Conservation (phyloP, 768 basidiomycete species). For the Tylopilus rubrobrunneus region DNA sequence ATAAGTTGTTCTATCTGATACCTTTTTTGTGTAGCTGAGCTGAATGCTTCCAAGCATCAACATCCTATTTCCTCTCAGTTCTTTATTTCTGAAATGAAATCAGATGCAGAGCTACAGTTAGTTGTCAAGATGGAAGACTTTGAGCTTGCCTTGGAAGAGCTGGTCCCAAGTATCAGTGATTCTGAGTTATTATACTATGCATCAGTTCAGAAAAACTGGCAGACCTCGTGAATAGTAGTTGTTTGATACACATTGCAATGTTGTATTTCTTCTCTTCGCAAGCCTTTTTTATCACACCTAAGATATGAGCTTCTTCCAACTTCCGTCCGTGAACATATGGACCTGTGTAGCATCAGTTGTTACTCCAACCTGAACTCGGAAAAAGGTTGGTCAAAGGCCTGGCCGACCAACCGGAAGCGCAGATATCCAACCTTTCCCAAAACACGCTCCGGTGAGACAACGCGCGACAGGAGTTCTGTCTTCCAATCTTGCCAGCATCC, state of each 20-base stretch:
- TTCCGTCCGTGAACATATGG: too few relatives aligned
- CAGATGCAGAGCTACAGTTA: slow-evolving; percentile 63
- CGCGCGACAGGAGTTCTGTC: too few relatives aligned
- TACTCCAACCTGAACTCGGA: too few relatives aligned
- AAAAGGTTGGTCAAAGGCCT: too few relatives aligned
- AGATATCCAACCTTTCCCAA: too few relatives aligned
- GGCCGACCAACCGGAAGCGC: too few relatives aligned
- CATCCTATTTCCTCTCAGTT: slow-evolving; percentile 85
- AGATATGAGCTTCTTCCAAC: too few relatives aligned
- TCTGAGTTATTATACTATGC: slow-evolving; percentile 85
- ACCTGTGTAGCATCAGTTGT: too few relatives aligned
- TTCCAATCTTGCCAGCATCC: too few relatives aligned
- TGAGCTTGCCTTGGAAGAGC: slow-evolving; percentile 58
- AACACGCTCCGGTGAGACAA: too few relatives aligned
- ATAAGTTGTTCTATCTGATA: background rate
- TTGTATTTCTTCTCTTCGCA: too few relatives aligned
- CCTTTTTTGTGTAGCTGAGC: background rate
- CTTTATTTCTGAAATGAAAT: slow-evolving; percentile 81
- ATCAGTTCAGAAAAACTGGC: slow-evolving; percentile 38
- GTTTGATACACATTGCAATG: background rate
- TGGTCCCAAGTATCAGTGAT: slow-evolving; percentile 80
- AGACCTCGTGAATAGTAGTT: background rate
- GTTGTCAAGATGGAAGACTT: slow-evolving; percentile 79
- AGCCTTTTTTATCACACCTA: too few relatives aligned
- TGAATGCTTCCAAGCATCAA: slow-evolving; percentile 47